Evolutionary conservation across 805 yeast genomes (phyloP).

Genomic region (Yamadazyma scolyti): DNA sequence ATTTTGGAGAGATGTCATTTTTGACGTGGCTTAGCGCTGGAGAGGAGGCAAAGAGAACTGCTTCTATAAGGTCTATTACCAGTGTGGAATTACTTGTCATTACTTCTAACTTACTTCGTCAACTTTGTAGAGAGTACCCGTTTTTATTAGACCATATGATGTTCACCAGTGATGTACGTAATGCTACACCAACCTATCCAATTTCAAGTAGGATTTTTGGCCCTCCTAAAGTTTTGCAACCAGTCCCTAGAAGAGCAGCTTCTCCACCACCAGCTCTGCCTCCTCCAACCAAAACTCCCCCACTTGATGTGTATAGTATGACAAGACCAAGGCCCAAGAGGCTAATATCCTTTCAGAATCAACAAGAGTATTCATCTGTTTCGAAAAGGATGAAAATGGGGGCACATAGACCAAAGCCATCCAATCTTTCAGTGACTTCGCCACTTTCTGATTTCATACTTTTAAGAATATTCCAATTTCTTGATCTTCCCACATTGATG

Average conservation of each 20-base stretch:
- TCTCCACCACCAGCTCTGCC: background rate
- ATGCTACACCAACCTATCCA: no score
- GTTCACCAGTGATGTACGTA: conserved; percentile 55
- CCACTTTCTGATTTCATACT: conserved; percentile 61
- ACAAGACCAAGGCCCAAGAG: no score
- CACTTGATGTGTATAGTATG: no score
- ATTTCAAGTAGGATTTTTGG: no score
- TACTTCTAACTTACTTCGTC: conserved; percentile 50
- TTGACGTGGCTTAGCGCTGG: conserved; percentile 41
- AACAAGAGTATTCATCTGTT: background rate
- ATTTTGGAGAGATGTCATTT: conserved; percentile 78
- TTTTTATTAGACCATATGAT: conserved; percentile 55
- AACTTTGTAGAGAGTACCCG: conserved; percentile 57
- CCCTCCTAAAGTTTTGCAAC: background rate
- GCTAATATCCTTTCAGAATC: no score
- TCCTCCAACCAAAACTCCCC: background rate
- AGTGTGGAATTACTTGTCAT: conserved; percentile 59
- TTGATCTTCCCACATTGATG: conserved; percentile 60
- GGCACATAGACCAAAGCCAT: no score
- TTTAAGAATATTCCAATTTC: conserved; percentile 47
- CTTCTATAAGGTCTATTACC: conserved; percentile 60
- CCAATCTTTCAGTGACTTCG: no score
- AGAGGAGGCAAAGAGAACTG: conserved; percentile 41
- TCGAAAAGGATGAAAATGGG: no score
- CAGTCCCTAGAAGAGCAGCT: background rate